These are phyloP conservation scores for Codiaeum variegatum DNA, from an alignment of 441 rosid genomes.

Conservation along the genomic window DNA sequence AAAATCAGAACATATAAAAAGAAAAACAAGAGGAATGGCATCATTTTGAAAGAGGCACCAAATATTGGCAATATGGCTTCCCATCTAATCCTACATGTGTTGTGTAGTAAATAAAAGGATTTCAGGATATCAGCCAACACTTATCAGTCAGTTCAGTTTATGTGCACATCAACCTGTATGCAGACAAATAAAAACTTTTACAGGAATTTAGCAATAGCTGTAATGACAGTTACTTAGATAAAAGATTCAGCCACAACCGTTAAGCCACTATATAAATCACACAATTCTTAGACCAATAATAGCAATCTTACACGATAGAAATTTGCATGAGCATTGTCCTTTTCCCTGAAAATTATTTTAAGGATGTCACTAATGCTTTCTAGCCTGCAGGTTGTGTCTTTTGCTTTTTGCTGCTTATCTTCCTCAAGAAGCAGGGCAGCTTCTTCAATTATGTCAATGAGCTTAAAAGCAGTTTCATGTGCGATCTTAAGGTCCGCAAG, in stretches of 20 bases:
- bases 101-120: neutral
- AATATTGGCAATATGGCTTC: neutral
- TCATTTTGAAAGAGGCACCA: neutral
- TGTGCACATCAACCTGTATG: neutral
- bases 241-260: neutral
- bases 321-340: conserved; percentile 54
- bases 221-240: neutral
- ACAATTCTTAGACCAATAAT: conserved; percentile 11
- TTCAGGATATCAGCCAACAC: neutral
- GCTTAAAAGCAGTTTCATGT: conserved; percentile 68
- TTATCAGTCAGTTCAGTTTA: neutral
- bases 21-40: neutral
- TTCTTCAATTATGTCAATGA: conserved; percentile 64
- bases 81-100: conserved; percentile 2
- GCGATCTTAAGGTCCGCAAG: conserved; percentile 80
- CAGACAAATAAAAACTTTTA: neutral
- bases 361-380: conserved; percentile 72
- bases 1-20: conserved; percentile 1
- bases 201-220: neutral
- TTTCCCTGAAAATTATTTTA: conserved; percentile 65
- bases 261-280: neutral
- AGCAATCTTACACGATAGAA: conserved; percentile 71
- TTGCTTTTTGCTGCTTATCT: conserved; percentile 56
- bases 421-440: conserved; percentile 74
- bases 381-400: conserved; percentile 58